Evolutionary conservation across 164 flowering plant genomes (phyloP).

Genomic region (Houttuynia cordata): DNA sequence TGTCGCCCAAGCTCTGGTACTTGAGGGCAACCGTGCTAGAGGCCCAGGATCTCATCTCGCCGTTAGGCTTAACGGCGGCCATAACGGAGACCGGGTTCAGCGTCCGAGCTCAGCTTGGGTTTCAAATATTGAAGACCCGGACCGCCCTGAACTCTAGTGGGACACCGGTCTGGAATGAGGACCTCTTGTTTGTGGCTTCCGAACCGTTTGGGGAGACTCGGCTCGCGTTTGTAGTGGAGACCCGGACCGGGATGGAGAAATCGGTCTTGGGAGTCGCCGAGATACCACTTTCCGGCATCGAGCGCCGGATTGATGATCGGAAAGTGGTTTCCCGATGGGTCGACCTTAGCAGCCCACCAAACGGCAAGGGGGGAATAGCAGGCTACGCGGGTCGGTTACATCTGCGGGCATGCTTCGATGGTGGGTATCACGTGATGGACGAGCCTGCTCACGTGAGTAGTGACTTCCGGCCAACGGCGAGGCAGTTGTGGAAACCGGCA

Average conservation of each 20-base stretch:
- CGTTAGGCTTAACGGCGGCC: constrained; percentile 10
- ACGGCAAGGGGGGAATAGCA: constrained; percentile 1
- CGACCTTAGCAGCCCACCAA: constrained; percentile 29
- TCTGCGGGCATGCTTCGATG: constrained; percentile 65
- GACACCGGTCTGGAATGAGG: constrained; percentile 75
- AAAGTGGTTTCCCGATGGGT: constrained; percentile 67
- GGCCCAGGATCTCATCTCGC: constrained; percentile 52
- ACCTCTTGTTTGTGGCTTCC: constrained; percentile 68
- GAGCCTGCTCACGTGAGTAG: constrained; percentile 70
- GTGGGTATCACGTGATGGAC: constrained; percentile 94
- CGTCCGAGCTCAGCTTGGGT: constrained; percentile 53
- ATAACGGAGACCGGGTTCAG: constrained; percentile 27
- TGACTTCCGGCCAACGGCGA: constrained; percentile 77
- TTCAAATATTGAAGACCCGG: constrained; percentile 58
- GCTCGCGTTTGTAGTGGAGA: constrained; percentile 33
- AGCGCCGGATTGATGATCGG: constrained; percentile 79
- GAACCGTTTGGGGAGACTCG: constrained; percentile 70
- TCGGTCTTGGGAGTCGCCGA: constrained; percentile 31
- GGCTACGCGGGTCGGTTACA: constrained; percentile 56
- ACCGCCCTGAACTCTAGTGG: constrained; percentile 30
- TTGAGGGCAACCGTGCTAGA: constrained; percentile 60
- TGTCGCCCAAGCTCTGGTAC: constrained; percentile 90
- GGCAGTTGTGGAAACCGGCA: constrained; percentile 82
- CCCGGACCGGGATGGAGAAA: constrained; percentile 31
- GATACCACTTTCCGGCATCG: constrained; percentile 50